Conservation (phyloP, 768 basidiomycete genomes). For the Leccinum rimulosum region DNA sequence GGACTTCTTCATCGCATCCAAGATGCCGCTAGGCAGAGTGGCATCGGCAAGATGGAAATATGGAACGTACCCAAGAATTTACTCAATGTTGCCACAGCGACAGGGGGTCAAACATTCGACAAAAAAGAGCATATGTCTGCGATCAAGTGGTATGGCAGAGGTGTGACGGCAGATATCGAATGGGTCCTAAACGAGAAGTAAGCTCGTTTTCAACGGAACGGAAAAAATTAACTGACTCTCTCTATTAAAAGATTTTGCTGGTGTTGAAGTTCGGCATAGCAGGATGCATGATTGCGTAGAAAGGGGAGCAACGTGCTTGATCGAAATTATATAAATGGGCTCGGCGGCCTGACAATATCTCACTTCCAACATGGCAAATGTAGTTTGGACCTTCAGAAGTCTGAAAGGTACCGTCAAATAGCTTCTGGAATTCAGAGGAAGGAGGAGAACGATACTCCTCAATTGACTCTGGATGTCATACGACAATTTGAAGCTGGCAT, state of each 20-base stretch:
- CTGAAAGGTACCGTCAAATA: too few species aligned
- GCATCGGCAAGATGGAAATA: slow-evolving; percentile 41
- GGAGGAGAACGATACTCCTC: too few species aligned
- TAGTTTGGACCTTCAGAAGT: too few species aligned
- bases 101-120: slow-evolving; percentile 32
- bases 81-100: slow-evolving; percentile 18
- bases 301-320: not conserved
- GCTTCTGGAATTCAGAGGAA: too few species aligned
- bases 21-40: slow-evolving; percentile 33
- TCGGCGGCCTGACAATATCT: too few species aligned
- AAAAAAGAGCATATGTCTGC: slow-evolving; percentile 41
- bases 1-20: slow-evolving; percentile 36
- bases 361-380: not conserved
- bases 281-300: not conserved
- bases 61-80: slow-evolving; percentile 45
- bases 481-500: too few species aligned
- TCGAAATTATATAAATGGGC: too few species aligned
- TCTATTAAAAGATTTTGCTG: slow-evolving; percentile 36
- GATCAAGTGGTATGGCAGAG: slow-evolving; percentile 50
- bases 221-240: not conserved
- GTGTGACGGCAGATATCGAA: slow-evolving; percentile 30
- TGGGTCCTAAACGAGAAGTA: slow-evolving; percentile 54
- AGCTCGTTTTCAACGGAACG: not conserved
- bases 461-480: too few species aligned
- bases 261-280: slow-evolving; percentile 31